Percentiles rank a stretch among this genome's conserved stretches.
Conservation (phyloP, 192 early-diverging fungal genomes). For the Backusella parvicylindrica region DNA sequence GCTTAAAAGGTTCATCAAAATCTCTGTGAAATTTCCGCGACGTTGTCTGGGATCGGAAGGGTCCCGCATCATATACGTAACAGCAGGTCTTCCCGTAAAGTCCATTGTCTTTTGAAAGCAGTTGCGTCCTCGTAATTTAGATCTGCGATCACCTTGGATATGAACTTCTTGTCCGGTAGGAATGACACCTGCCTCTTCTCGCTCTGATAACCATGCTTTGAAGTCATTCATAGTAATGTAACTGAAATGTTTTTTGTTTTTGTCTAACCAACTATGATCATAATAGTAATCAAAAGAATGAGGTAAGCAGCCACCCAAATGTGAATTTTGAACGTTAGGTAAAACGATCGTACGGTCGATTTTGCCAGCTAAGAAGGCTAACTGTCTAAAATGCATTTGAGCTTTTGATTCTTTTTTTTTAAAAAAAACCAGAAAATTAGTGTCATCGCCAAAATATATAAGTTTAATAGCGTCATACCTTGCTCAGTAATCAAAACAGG, state of each 20-base stretch:
- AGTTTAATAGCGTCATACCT: slow-evolving; percentile 14
- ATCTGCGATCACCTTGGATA: neutral
- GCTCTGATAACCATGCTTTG: slow-evolving; percentile 26
- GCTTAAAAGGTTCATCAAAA: neutral
- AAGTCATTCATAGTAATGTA: slow-evolving; percentile 35
- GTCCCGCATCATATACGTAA: slow-evolving; percentile 7
- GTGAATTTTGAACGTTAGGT: slow-evolving; percentile 38
- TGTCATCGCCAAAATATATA: neutral
- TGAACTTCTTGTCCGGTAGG: slow-evolving; percentile 27
- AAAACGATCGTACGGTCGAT: slow-evolving; percentile 36
- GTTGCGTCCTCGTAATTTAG: slow-evolving; percentile 4
- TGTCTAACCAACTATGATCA: slow-evolving; percentile 28
- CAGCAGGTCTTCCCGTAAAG: slow-evolving; percentile 9
- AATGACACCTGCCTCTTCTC: neutral
- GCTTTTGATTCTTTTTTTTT: slow-evolving; percentile 37
- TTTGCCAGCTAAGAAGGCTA: slow-evolving; percentile 29
- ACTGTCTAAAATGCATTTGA: slow-evolving; percentile 37
- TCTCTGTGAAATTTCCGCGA: slow-evolving; percentile 3
- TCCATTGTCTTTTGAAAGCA: slow-evolving; percentile 25
- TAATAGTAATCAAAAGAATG: slow-evolving; percentile 40
- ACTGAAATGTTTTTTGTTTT: slow-evolving; percentile 24
- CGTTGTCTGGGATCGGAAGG: neutral
- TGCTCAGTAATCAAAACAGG: slow-evolving; percentile 38
- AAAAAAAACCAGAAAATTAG: neutral
- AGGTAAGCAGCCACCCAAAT: slow-evolving; percentile 30